Conservation (phyloP, 1,284 basidiomycete species). For the Trichosporon ovoides region DNA sequence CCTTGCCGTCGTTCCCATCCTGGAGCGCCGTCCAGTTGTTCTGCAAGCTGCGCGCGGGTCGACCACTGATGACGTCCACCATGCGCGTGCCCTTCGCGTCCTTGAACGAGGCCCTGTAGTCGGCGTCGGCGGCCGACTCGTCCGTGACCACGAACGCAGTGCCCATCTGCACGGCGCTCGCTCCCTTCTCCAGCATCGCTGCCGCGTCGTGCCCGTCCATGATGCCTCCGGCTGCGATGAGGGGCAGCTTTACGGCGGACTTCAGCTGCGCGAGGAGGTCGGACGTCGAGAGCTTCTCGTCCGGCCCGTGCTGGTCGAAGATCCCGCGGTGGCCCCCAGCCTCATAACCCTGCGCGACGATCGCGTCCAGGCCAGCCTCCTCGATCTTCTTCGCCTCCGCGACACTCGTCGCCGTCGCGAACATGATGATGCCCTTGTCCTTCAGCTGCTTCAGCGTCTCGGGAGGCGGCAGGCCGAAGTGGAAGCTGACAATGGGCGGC, state of each 20-base stretch:
- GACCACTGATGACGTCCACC: constrained; percentile 29
- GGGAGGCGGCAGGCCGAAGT: constrained; percentile 36
- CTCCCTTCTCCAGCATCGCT: constrained; percentile 27
- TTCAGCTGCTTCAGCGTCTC: constrained; percentile 22
- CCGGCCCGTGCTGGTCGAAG: constrained; percentile 27
- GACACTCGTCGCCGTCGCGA: constrained; percentile 32
- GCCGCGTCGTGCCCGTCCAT: constrained; percentile 30
- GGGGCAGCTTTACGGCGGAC: constrained; percentile 36
- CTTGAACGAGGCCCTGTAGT: constrained; percentile 22
- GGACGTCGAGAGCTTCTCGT: constrained; percentile 30
- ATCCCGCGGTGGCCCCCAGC: constrained; percentile 42
- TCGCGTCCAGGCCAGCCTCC: constrained; percentile 28
- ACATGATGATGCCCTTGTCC: constrained; percentile 19
- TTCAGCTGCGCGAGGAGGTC: constrained; percentile 16
- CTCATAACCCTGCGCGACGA: constrained; percentile 40
- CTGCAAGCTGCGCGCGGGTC: constrained; percentile 30
- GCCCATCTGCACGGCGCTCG: constrained; percentile 35
- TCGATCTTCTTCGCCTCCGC: constrained; percentile 28
- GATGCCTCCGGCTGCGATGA: constrained; percentile 40
- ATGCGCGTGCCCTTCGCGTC: constrained; percentile 24
- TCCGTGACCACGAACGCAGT: constrained; percentile 34
- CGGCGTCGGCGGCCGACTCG: constrained; percentile 32
- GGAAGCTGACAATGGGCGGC: constrained; percentile 37
- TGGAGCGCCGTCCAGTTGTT: constrained; percentile 26
- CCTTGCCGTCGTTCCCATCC: background rate